phyloP scores from a whole-genome alignment of 2,329 filamentous ascomycete genomes.

The Alternaria triticimaculans region DNA sequence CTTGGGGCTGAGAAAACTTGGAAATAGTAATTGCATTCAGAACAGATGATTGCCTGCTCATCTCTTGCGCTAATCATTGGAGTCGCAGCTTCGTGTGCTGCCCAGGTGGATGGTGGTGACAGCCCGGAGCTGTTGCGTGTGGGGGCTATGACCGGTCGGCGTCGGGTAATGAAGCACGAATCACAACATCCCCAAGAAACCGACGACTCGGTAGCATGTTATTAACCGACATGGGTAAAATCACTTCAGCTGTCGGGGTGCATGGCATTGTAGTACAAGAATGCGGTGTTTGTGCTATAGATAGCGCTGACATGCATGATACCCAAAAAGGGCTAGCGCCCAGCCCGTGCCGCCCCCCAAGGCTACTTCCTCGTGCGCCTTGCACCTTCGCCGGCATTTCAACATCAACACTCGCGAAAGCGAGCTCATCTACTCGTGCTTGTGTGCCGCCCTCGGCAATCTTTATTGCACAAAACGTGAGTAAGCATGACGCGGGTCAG shows the following conservation, averaged over 20 bases:
- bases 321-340: not conserved
- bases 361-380: not conserved
- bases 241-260: not conserved
- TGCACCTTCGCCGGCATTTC: not conserved
- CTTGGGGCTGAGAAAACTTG: not conserved
- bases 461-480: not conserved
- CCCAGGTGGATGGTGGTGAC: not conserved
- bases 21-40: not conserved
- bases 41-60: not conserved
- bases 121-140: not conserved
- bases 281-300: not conserved
- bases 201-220: not conserved
- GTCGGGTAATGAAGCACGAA: not conserved
- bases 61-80: not conserved
- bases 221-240: not conserved
- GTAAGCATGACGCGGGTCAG: conserved; percentile 8
- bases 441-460: not conserved
- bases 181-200: not conserved
- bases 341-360: not conserved
- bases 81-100: not conserved
- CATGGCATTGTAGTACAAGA: not conserved
- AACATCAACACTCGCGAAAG: not conserved
- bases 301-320: not conserved
- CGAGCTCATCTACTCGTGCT: not conserved
- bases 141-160: not conserved